Evolutionary conservation across 495 filamentous ascomycete species (phyloP), one percentile per base, ranked within the genome.

Genomic region (Cairneyella variabilis): DNA sequence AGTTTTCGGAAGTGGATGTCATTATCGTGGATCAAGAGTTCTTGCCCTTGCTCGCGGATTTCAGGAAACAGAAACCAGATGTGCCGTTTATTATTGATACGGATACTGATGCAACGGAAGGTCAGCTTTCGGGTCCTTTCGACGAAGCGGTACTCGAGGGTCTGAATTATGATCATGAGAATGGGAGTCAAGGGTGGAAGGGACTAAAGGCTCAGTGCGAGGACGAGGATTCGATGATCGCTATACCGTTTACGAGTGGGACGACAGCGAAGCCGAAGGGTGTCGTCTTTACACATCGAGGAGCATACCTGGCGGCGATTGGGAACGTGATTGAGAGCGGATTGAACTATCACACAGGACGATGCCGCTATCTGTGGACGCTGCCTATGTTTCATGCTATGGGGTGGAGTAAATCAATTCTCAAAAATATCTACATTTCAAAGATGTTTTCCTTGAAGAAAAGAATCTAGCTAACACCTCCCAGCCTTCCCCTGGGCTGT

Each of bases 321-420:
- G 92, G 69, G 2, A 97, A 97, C 66, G 69, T 97, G 4, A 80
- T 97, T 39, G 93, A 98, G 68, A 89, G 86, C 9, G 87, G 88
- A 0, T 72, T 98, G 34, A 96, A 93, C 65, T 77, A 73, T 36
- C 71, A 82, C 47, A 66, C 64, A 0, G 85, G 83, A 14, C 70
- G 88, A 47, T 89, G 85, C 67, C 80, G 81, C 54, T 97, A 95
- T 72, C 74, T 97, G 30, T 97, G 91, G 91, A 97, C 86, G 25
- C 67, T 97, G 44, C 91, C 91, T 1, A 93, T 97, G 90, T 98
- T 98, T 64, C 93, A 98, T 73, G 93, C 93, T 20, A 82, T 87
- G 61, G 91, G 91, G 65, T 91, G 89, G 89, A 91, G 58, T 60
- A 45, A 56, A 53, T 56, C n/a, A n/a, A n/a, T n/a, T n/a, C n/a